phyloP scores from a whole-genome alignment of 305 asterid genomes.

The Withania somnifera region DNA sequence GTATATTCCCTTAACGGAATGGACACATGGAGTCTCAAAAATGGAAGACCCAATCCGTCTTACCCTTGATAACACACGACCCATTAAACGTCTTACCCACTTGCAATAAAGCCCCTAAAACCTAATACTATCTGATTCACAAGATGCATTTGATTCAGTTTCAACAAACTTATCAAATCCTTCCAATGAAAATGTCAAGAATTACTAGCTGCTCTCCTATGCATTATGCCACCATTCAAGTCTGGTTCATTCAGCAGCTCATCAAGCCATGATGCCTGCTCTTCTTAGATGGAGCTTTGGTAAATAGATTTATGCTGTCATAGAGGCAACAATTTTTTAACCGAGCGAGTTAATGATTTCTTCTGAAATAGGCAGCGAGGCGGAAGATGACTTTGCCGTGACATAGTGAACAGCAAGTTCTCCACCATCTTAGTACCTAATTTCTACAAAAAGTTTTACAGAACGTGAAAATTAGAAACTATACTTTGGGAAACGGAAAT shows the following conservation, averaged over 20 bases:
- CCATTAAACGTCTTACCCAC: too few relatives aligned
- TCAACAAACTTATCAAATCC: slow-evolving; percentile 22
- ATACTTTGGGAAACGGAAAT: background rate
- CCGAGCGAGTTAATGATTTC: slow-evolving; percentile 22
- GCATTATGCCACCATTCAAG: slow-evolving; percentile 19
- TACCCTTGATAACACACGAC: too few relatives aligned
- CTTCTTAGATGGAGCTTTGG: slow-evolving; percentile 38
- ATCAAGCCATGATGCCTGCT: slow-evolving; percentile 65
- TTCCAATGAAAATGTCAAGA: slow-evolving; percentile 30
- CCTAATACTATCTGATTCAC: slow-evolving; percentile 37
- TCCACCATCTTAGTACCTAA: slow-evolving; percentile 1
- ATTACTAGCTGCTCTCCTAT: slow-evolving; percentile 56
- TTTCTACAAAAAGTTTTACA: background rate
- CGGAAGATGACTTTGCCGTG: slow-evolving; percentile 73
- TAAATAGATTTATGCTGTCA: slow-evolving; percentile 33
- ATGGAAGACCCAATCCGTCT: too few relatives aligned
- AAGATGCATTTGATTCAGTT: slow-evolving; percentile 23
- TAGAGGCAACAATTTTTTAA: slow-evolving; percentile 15
- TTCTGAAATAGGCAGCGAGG: slow-evolving; percentile 85
- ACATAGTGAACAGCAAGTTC: slow-evolving; percentile 57
- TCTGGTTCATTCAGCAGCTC: slow-evolving; percentile 56
- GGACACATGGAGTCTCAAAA: too few relatives aligned
- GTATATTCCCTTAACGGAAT: too few relatives aligned
- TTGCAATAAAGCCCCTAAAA: too few relatives aligned
- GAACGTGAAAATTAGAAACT: background rate